A percentile compares a stretch with the other conserved stretches of the same genome.
These are phyloP conservation scores for Tetrapisispora namnaoensis DNA, from an alignment of 805 yeast species.

Conservation along the genomic window DNA sequence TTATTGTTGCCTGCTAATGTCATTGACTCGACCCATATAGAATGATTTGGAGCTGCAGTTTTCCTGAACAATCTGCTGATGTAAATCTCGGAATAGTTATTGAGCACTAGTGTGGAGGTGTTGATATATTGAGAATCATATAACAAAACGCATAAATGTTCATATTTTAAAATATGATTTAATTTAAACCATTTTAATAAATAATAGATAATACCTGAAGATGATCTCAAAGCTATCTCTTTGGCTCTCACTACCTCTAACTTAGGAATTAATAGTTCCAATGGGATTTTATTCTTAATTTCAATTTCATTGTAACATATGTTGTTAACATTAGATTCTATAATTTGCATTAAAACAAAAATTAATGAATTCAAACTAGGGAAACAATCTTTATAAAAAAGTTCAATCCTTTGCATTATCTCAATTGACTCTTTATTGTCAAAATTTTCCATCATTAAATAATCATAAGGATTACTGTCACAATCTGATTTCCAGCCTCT, in stretches of 20 bases:
- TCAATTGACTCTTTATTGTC: slow-evolving; percentile 22
- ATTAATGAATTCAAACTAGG: slow-evolving; percentile 54
- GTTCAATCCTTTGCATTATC: slow-evolving; percentile 45
- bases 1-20: slow-evolving; percentile 8
- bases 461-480: slow-evolving; percentile 26
- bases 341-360: slow-evolving; percentile 50
- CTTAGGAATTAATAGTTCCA: slow-evolving; percentile 18
- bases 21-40: slow-evolving; percentile 26
- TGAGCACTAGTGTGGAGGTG: slow-evolving; percentile 18
- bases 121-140: slow-evolving; percentile 58
- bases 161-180: slow-evolving; percentile 70
- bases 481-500: slow-evolving; percentile 41
- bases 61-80: slow-evolving; percentile 26
- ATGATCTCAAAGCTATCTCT: slow-evolving; percentile 51
- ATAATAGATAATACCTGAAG: slow-evolving; percentile 42
- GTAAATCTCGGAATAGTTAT: slow-evolving; percentile 22
- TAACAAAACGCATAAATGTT: slow-evolving; percentile 58
- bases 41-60: slow-evolving; percentile 10
- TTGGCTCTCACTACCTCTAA: slow-evolving; percentile 51
- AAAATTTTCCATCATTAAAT: slow-evolving; percentile 7
- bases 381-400: slow-evolving; percentile 44
- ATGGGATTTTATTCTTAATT: slow-evolving; percentile 5
- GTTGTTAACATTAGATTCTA: slow-evolving; percentile 41
- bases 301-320: slow-evolving; percentile 14
- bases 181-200: slow-evolving; percentile 70